These are phyloP conservation scores for Colletotrichum paranaense DNA, from an alignment of 2,329 filamentous ascomycete genomes.

Conservation along the genomic window DNA sequence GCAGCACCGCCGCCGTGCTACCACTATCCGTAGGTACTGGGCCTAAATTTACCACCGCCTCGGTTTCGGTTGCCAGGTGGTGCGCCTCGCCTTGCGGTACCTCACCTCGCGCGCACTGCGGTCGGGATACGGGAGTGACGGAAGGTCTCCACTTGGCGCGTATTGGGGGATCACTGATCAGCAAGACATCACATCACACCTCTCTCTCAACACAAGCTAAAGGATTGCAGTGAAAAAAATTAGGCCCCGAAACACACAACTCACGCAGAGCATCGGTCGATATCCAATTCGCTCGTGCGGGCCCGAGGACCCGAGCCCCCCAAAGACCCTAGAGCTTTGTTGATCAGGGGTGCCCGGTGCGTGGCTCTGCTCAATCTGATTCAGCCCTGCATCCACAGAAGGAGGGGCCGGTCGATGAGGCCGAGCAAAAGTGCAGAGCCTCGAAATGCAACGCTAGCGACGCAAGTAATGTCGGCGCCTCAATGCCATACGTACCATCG, in stretches of 20 bases:
- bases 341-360: conserved; percentile 16
- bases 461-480: conserved; percentile 15
- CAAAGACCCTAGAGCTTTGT: background rate
- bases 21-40: background rate
- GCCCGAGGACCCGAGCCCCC: background rate
- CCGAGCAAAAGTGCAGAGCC: conserved; percentile 13
- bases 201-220: background rate
- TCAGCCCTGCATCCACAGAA: background rate
- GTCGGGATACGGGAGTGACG: conserved; percentile 30
- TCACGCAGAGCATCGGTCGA: background rate
- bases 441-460: conserved; percentile 17
- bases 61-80: background rate
- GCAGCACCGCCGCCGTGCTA: background rate
- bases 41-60: conserved; percentile 3
- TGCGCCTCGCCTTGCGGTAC: background rate
- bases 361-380: background rate
- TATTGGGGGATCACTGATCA: conserved; percentile 17
- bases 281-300: conserved; percentile 6
- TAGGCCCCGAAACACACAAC: background rate
- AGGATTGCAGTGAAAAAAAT: background rate
- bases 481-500: background rate
- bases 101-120: conserved; percentile 13
- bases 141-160: conserved; percentile 25
- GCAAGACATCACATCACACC: background rate
- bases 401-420: background rate